Conservation (phyloP, 768 basidiomycete species). For the Amanita inopinata region DNA sequence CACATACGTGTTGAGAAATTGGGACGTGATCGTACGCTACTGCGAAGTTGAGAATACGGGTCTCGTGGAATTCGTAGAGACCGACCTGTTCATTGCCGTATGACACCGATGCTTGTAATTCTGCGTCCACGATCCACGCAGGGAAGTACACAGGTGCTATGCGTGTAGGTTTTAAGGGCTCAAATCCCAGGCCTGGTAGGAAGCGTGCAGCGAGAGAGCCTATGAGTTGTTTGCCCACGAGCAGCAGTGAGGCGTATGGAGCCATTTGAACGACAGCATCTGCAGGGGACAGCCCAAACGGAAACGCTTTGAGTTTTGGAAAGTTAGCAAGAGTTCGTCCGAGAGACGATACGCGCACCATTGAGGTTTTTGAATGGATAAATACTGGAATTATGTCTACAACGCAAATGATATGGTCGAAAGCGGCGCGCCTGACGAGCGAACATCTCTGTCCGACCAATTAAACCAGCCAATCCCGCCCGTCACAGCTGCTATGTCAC, state of each 20-base stretch:
- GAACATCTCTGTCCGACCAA: constrained; percentile 3
- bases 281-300: constrained; percentile 38
- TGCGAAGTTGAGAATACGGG: neutral
- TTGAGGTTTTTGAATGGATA: constrained; percentile 27
- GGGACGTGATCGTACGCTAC: constrained; percentile 23
- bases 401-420: constrained; percentile 1
- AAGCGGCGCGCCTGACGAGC: neutral
- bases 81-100: constrained; percentile 20
- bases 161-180: constrained; percentile 32
- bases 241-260: constrained; percentile 20
- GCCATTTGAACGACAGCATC: constrained; percentile 33
- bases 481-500: neutral
- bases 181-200: constrained; percentile 28
- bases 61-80: neutral
- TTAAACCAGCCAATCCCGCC: neutral
- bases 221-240: constrained; percentile 15
- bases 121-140: constrained; percentile 50
- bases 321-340: neutral
- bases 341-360: constrained; percentile 18
- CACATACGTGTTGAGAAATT: constrained; percentile 40
- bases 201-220: constrained; percentile 25
- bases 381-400: constrained; percentile 8
- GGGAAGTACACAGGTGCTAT: constrained; percentile 52
- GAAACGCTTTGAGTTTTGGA: constrained; percentile 29
- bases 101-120: constrained; percentile 31